Evolutionary conservation across 208 protist species (phyloP), one percentile per base, ranked within the genome.

Genomic region (Crithidia mellificae): DNA sequence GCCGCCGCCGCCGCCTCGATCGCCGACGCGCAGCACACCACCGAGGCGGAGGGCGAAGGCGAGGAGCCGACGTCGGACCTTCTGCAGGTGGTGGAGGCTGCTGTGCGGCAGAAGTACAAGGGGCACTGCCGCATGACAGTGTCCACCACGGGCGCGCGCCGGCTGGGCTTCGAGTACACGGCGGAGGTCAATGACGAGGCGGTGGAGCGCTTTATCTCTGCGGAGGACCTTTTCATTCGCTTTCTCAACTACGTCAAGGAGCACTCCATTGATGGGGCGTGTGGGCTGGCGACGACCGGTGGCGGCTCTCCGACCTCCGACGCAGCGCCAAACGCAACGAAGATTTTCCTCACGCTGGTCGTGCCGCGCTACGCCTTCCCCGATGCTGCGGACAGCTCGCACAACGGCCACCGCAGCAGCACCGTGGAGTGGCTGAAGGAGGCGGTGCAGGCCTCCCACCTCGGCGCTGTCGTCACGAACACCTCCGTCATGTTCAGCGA

Each of bases 171-270:
- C 68, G 41, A 54, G 29, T 82, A 83, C 74, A 70, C 74, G 30
- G 47, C 50, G n/a, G 63, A 76, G 36, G 25, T 58, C 15, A 53
- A 50, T 41, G 70, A 79, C 41, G 80, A 83, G 8, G 24, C 64
- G 61, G 68, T 73, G 22, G 65, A 77, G 43, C 53, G 50, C 39
- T 90, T 93, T 65, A 52, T 93, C 51, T 72, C 76, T 6, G 84
- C 84, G 29, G 82, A 90, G 55, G 80, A 93, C 38, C 65, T 93
- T 24, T 87, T 96, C 49, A 78, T 93, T 5, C 68, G 79, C 38
- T 94, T 93, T 65, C 78, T 96, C 27, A 91, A 92, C 74, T 82
- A 92, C 63, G 46, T 96, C 12, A 96, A 96, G 74, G 76, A 83
- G 62, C 85, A 90, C 61, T 82, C 81, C 24, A 62, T 96, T 14